Percentiles rank a stretch among this genome's conserved stretches.
Evolutionary conservation across 306 rosid genomes (phyloP).

Genomic region (Argentina anserina): DNA sequence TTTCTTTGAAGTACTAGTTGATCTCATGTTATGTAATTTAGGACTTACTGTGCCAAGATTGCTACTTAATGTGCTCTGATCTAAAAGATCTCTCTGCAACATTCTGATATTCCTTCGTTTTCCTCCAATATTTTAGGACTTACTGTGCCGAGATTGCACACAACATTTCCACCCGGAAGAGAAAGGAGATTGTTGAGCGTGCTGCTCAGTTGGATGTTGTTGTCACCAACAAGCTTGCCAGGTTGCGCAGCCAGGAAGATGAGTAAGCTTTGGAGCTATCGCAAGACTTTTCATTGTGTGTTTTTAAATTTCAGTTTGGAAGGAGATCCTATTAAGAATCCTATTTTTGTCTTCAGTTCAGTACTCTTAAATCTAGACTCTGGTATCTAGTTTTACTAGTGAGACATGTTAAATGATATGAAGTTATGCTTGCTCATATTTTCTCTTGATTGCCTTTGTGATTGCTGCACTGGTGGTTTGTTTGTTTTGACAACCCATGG

Average conservation of each 20-base stretch:
- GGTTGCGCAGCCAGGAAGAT: constrained; percentile 80
- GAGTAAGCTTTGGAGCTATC: constrained; percentile 32
- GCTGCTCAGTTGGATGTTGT: constrained; percentile 78
- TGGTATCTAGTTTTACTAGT: neutral
- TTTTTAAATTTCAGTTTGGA: constrained; percentile 12
- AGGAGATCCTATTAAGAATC: constrained; percentile 5
- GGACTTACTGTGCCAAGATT: constrained; percentile 67
- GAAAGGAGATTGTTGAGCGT: constrained; percentile 71
- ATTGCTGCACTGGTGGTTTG: neutral
- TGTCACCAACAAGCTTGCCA: constrained; percentile 65
- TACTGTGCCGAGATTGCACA: constrained; percentile 88
- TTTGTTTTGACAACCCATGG: neutral
- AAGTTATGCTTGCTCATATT: neutral
- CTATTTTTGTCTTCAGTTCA: constrained; percentile 16
- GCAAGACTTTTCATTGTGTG: constrained; percentile 10
- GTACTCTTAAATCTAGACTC: constrained; percentile 10
- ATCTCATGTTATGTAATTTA: neutral
- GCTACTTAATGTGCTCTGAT: no score
- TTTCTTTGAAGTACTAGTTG: neutral
- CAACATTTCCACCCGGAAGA: constrained; percentile 54
- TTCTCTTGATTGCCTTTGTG: neutral
- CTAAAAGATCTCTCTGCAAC: no score
- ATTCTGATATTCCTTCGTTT: no score
- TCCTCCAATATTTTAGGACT: constrained; percentile 32
- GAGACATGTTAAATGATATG: constrained; percentile 4